Base-by-base conservation (phyloP, 2,329 filamentous ascomycete species). In the Pezicula carpinea region DNA sequence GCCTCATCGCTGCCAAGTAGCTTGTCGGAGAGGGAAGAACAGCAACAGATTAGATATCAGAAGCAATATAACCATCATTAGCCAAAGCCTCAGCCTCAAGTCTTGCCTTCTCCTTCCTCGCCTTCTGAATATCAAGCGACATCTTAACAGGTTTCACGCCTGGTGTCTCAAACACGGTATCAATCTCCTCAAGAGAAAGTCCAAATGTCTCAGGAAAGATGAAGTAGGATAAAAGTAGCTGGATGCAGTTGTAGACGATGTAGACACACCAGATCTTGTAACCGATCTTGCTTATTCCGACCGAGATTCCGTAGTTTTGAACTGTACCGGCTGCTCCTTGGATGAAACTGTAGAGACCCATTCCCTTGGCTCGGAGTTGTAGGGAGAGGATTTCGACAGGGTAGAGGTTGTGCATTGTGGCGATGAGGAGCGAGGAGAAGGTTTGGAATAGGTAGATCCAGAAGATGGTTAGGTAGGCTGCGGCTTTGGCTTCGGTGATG, bases 131-230 rank as follows among this genome's bases (percentile, higher is more conserved):
- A 53, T 69, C 60, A 51, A 65, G 47, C 8, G 61, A 67, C 66
- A 72, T 71, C 59, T 70, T 70, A 2, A 72, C 69, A 6, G 69
- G 69, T 35, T 56, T 49, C 14, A 70, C 63, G 6, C 67, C 69
- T 4, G 64, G 63, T 0, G 69, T 72, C 53, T 72, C 77, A 49
- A 82, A 82, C 46, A 82, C 77, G 36, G 72, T 77, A 57, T 88
- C 84, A 56, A 87, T 83, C 66, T 88, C 80, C 65, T 89, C 85
- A 48, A 88, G 76, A 2, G 78, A 80, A 7, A 88, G 73, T 39
- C 83, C 83, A 72, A 87, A 87, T 55, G 83, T 87, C 68, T 87
- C 85, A 51, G 83, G 84, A 52, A 88, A 74, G 57, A 82, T 66
- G 64, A 77, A 73, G 62, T 69, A 80, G 43, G 77, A 66, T 6